Conservation (phyloP, 1,139 yeast genomes). For the Pichia norvegensis region DNA sequence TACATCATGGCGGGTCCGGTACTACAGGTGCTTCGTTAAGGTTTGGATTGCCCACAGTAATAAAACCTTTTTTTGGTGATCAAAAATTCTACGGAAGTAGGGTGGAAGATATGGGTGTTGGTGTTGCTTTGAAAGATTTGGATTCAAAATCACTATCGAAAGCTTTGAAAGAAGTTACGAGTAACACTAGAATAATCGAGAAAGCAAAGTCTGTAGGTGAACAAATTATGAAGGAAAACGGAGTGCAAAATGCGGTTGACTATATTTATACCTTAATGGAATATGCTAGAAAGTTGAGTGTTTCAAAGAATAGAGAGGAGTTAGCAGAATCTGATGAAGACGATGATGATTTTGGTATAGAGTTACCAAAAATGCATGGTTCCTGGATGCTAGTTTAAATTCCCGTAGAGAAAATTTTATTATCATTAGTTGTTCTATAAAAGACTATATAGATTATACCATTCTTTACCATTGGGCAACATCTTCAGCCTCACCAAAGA, state of each 20-base stretch:
- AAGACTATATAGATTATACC: background rate
- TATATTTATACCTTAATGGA: slow-evolving; percentile 71
- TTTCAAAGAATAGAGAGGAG: slow-evolving; percentile 15
- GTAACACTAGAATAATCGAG: slow-evolving; percentile 56
- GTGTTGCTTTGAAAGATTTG: slow-evolving; percentile 60
- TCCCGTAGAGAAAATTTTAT: background rate
- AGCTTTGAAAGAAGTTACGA: slow-evolving; percentile 62
- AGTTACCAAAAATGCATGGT: slow-evolving; percentile 14
- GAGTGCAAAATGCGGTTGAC: slow-evolving; percentile 71
- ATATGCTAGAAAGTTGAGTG: slow-evolving; percentile 54
- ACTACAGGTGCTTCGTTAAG: slow-evolving; percentile 89
- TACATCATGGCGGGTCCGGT: slow-evolving; percentile 97
- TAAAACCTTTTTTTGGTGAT: slow-evolving; percentile 94
- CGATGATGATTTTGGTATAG: background rate
- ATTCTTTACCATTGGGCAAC: slow-evolving; percentile 70
- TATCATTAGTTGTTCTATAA: background rate
- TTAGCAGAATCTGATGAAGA: slow-evolving; percentile 9
- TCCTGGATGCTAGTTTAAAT: slow-evolving; percentile 29
- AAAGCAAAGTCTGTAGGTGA: slow-evolving; percentile 59
- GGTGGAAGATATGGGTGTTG: slow-evolving; percentile 87
- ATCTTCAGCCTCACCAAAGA: slow-evolving; percentile 94
- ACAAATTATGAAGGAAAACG: slow-evolving; percentile 61
- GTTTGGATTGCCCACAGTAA: slow-evolving; percentile 81
- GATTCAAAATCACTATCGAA: slow-evolving; percentile 54
- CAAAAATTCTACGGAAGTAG: slow-evolving; percentile 86